Base-by-base conservation (phyloP, 1,284 basidiomycete species). In the Boletus chippewaensis region DNA sequence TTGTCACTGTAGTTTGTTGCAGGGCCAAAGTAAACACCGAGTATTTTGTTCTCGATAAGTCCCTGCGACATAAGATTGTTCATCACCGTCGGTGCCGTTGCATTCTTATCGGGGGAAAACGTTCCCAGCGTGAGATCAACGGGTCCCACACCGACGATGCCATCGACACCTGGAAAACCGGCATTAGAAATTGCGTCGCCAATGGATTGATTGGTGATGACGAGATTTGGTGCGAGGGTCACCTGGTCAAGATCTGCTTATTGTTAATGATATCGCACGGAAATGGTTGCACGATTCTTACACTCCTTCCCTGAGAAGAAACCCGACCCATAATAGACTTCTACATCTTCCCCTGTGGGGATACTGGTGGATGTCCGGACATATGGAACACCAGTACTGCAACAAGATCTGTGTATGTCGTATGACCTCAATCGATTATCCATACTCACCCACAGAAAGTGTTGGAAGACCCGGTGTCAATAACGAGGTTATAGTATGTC, bases 391-490 rank as follows among this genome's bases (percentile, higher is more conserved):
- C 54, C 55, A 31, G 48, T 51, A 6, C 65, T 66, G 32, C 18
- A 40, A 47, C 31, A 7, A 40, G 2, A 39, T 40, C 49, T 1
- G 24, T 26, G 2, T 38, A 35, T 15, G 10, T 8, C 8, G 16
- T 20, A 28, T 13, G 9, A 24, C 10, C 31, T 16, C 22, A 12
- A 44, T 20, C 18, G 2, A 55, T 8, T 28, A 16, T n/a, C 1
- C n/a, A 20, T 36, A 52, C 64, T 47, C 32, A 64, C 66, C 64
- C 69, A 32, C 63, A 60, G 42, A 60, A 69, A 1, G 59, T 68
- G 47, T 69, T 70, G 40, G 65, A 63, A 12, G 66, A 70, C 2
- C 66, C 68, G 2, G 69, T 69, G 40, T 69, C 68, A 11, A 32
- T 4, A 2, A 32, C 32, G 32, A 32, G 32, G 32, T 32, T 32